Base-by-base conservation (phyloP, 805 yeast species). In the Jamesozyma piceae region DNA sequence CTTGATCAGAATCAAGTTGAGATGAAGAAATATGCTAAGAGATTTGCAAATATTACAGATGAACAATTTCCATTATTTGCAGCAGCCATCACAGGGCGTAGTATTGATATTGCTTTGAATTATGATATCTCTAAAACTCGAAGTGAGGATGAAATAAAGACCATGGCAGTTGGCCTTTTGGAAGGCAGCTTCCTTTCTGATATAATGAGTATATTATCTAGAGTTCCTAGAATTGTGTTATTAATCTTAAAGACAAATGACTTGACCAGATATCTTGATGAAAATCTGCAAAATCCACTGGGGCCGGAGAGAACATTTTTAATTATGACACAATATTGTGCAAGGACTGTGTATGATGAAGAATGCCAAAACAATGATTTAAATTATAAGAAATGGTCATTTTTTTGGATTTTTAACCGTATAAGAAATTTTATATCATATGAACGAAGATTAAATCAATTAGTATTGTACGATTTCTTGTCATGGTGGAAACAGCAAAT, bases 51-150 rank as follows among this genome's bases (percentile, higher is more conserved):
- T 18, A 78, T 92, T 28, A 65, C 66, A 30, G 90, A 82, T 24
- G 80, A 78, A 6, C 84, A 86, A 54, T 87, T 89, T 64, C 82
- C 83, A 19, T 67, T 92, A 11, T 82, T 92, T 58, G 84, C 94
- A 1, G 88, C 95, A 1, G 97, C 97, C 1, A 80, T 92, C 35
- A 92, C 98, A 0, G 99, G 98, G 1, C 70, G 99, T 44, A 94
- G 89, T 52, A 84, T 83, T 20, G 78, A 82, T 18, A 77, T 78
- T 43, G 90, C 94, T 0, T 57, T 83, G 41, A 72, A 73, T 48
- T 78, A 81, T 41, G 82, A 84, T 48, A 71, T 82, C 15, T 65
- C 72, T 13, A 63, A 72, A 26, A 57, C 63, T 0, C 71, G 96
- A 41, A 64, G 75, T 18, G 68, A 72, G 0, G 71, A 68, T 1